phyloP scores from a whole-genome alignment of 352 stramenopile species.

The Phytophthora boehmeriae region DNA sequence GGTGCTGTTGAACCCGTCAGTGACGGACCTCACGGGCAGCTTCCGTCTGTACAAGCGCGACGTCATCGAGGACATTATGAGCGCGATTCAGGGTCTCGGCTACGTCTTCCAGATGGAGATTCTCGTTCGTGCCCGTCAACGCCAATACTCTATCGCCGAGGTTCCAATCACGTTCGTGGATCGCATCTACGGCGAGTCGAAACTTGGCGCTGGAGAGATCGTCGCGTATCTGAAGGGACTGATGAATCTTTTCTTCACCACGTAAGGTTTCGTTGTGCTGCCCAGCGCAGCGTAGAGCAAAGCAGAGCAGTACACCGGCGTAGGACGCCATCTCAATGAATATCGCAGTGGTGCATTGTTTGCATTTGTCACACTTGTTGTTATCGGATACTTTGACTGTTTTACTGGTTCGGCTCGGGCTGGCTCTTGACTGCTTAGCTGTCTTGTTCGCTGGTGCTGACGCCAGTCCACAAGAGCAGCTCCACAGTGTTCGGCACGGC shows the following conservation, averaged over 20 bases:
- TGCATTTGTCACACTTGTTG: constrained; percentile 29
- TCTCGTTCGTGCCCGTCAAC: constrained; percentile 93
- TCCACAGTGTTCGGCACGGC: not conserved
- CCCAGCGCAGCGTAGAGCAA: constrained; percentile 5
- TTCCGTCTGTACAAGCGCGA: constrained; percentile 97
- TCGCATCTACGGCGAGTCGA: constrained; percentile 98
- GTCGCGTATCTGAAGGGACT: constrained; percentile 97
- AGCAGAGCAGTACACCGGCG: not conserved
- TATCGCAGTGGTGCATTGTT: constrained; percentile 28
- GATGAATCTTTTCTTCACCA: constrained; percentile 96
- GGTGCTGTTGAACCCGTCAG: constrained; percentile 94
- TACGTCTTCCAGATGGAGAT: constrained; percentile 99
- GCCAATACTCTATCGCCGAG: constrained; percentile 93
- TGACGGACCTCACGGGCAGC: constrained; percentile 96
- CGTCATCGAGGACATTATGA: constrained; percentile 96
- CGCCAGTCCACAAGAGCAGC: constrained; percentile 2
- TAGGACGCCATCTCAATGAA: constrained; percentile 8
- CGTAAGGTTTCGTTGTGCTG: constrained; percentile 51
- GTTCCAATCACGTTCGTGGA: constrained; percentile 99
- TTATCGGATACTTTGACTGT: constrained; percentile 31
- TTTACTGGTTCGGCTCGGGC: constrained; percentile 22
- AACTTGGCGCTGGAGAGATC: constrained; percentile 98
- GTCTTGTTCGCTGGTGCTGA: constrained; percentile 14
- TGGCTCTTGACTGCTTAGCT: not conserved
- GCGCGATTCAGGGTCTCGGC: constrained; percentile 82